Conservation (phyloP, 2,329 filamentous ascomycete genomes). For the Fusarium cicatricum region DNA sequence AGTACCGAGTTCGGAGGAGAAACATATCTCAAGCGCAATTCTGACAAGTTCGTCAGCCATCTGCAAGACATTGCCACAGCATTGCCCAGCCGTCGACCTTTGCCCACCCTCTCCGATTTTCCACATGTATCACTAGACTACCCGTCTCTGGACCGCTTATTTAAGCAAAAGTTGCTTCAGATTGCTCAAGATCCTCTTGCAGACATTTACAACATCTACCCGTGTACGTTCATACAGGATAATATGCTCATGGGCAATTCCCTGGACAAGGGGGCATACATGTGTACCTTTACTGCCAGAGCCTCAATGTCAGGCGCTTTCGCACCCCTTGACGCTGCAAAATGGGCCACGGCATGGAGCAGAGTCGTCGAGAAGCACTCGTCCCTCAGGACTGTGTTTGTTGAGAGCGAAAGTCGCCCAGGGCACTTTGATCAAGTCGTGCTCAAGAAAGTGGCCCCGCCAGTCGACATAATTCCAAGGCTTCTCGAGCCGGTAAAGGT, state of each 20-base stretch:
- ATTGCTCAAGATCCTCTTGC: background rate
- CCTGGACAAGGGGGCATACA: background rate
- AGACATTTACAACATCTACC: slow-evolving; percentile 1
- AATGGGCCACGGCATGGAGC: slow-evolving; percentile 2
- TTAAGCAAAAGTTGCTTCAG: background rate
- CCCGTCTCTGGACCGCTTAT: background rate
- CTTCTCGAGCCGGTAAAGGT: no score
- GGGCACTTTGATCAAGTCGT: slow-evolving; percentile 7
- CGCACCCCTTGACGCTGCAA: background rate
- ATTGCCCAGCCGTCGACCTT: background rate
- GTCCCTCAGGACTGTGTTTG: slow-evolving; percentile 2
- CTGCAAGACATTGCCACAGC: background rate
- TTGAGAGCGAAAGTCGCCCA: background rate
- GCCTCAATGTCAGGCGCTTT: background rate
- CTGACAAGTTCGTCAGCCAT: background rate
- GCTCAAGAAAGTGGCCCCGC: background rate
- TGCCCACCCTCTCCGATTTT: background rate
- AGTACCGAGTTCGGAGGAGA: background rate
- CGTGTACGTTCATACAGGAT: background rate
- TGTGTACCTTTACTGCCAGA: background rate
- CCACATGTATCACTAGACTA: background rate
- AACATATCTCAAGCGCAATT: background rate
- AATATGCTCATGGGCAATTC: background rate
- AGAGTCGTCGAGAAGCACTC: slow-evolving; percentile 1
- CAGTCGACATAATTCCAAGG: no score